Evolutionary conservation across 1,284 basidiomycete species (phyloP).

Genomic region (Ceratobasidium sp.): DNA sequence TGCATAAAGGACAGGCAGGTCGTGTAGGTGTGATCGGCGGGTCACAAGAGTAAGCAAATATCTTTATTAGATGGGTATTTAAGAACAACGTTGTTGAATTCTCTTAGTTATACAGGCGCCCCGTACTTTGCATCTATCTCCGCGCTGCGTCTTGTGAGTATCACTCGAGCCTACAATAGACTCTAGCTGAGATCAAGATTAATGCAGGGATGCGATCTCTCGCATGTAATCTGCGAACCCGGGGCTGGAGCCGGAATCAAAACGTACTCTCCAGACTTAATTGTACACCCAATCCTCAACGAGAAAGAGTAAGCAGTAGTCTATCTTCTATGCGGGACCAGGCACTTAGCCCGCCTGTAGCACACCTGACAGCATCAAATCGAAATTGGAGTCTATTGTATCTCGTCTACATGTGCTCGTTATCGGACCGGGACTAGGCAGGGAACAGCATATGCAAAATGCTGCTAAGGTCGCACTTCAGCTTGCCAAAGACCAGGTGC

Average conservation of each 20-base stretch:
- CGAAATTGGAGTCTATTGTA: constrained; percentile 77
- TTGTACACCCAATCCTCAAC: constrained; percentile 91
- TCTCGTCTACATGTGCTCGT: constrained; percentile 91
- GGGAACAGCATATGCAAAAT: constrained; percentile 90
- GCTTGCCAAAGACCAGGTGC: constrained; percentile 58
- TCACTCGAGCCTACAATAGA: constrained; percentile 53
- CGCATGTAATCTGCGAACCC: constrained; percentile 97
- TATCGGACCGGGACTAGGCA: constrained; percentile 92
- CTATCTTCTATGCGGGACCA: constrained; percentile 22
- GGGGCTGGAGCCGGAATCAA: constrained; percentile 93
- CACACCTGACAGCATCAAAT: constrained; percentile 64
- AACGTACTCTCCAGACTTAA: constrained; percentile 94
- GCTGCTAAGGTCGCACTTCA: constrained; percentile 66
- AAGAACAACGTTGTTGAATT: background rate
- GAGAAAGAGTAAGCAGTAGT: constrained; percentile 62
- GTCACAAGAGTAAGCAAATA: constrained; percentile 79
- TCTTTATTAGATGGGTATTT: background rate
- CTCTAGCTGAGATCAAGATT: constrained; percentile 45
- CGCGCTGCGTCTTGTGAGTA: constrained; percentile 79
- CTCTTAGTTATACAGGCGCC: constrained; percentile 87
- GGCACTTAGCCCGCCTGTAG: constrained; percentile 58
- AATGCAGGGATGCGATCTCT: constrained; percentile 87
- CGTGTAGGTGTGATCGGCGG: constrained; percentile 95
- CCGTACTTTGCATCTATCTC: constrained; percentile 95
- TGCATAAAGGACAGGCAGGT: constrained; percentile 97